phyloP scores from a whole-genome alignment of 768 basidiomycete genomes.

The Suillus clintonianus region DNA sequence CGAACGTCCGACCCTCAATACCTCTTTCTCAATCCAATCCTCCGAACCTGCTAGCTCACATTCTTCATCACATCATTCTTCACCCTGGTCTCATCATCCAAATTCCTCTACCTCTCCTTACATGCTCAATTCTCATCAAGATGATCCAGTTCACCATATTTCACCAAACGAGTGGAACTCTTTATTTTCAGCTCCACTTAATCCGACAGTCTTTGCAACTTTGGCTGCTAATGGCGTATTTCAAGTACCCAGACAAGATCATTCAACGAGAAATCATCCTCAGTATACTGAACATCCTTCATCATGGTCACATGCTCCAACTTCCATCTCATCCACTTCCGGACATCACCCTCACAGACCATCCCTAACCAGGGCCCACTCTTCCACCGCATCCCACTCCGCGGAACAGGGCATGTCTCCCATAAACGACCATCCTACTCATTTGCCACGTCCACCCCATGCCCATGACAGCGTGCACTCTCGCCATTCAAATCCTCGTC shows the following conservation, averaged over 20 bases:
- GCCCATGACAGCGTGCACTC: constrained; percentile 7
- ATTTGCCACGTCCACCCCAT: constrained; percentile 9
- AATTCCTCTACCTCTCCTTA: too few relatives aligned
- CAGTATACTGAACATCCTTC: constrained; percentile 23
- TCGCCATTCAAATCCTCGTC: constrained; percentile 19
- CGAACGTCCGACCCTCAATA: constrained; percentile 40
- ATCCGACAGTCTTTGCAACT: constrained; percentile 60
- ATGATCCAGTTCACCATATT: constrained; percentile 22
- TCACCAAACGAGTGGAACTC: constrained; percentile 50
- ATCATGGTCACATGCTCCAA: constrained; percentile 28
- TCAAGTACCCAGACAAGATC: constrained; percentile 30
- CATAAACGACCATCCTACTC: constrained; percentile 13
- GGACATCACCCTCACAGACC: constrained; percentile 27
- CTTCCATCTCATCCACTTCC: constrained; percentile 19
- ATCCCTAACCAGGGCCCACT: constrained; percentile 31
- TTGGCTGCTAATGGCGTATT: constrained; percentile 64
- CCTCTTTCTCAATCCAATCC: constrained; percentile 24
- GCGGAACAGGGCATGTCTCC: constrained; percentile 27
- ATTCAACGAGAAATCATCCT: constrained; percentile 3
- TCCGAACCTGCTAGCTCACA: constrained; percentile 25
- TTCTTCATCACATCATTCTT: constrained; percentile 35
- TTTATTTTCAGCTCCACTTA: constrained; percentile 62
- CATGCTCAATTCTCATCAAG: constrained; percentile 21
- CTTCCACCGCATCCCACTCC: constrained; percentile 17
- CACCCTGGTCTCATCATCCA: constrained; percentile 40